A percentile compares a stretch with the other conserved stretches of the same genome.
These are phyloP conservation scores for Vitis hybrid DNA, from an alignment of 177 flowering plant species.

Conservation along the genomic window DNA sequence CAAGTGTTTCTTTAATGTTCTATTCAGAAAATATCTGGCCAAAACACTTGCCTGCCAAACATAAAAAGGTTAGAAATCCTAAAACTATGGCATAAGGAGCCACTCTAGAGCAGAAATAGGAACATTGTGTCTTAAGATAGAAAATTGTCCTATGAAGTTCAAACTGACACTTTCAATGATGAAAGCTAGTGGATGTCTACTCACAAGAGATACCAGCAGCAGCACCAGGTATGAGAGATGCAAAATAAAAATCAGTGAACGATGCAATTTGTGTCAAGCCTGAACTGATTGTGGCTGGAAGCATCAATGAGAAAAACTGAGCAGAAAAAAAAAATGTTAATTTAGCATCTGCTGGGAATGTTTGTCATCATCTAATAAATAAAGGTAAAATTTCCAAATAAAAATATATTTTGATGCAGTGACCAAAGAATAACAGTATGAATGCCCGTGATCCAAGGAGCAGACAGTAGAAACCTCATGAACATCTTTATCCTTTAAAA, in stretches of 20 bases:
- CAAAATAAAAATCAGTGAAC: slow-evolving; percentile 32
- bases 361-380: background rate
- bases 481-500: slow-evolving; percentile 25
- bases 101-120: background rate
- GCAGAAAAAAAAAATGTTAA: background rate
- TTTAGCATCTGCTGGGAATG: background rate
- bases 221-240: slow-evolving; percentile 34
- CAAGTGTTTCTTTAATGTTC: background rate
- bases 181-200: slow-evolving; percentile 5
- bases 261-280: slow-evolving; percentile 34
- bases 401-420: background rate
- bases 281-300: slow-evolving; percentile 31
- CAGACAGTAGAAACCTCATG: slow-evolving; percentile 17
- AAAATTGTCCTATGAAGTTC: background rate
- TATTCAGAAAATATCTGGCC: background rate
- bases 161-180: background rate
- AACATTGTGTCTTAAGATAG: background rate
- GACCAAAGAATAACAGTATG: background rate
- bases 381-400: background rate
- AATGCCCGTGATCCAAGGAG: background rate
- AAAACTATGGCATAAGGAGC: background rate
- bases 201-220: slow-evolving; percentile 37
- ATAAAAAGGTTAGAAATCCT: background rate
- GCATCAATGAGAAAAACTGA: slow-evolving; percentile 28
- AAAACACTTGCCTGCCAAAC: background rate